Base-by-base conservation (phyloP, 805 yeast genomes). In the Saccharomycopsis fermentans region DNA sequence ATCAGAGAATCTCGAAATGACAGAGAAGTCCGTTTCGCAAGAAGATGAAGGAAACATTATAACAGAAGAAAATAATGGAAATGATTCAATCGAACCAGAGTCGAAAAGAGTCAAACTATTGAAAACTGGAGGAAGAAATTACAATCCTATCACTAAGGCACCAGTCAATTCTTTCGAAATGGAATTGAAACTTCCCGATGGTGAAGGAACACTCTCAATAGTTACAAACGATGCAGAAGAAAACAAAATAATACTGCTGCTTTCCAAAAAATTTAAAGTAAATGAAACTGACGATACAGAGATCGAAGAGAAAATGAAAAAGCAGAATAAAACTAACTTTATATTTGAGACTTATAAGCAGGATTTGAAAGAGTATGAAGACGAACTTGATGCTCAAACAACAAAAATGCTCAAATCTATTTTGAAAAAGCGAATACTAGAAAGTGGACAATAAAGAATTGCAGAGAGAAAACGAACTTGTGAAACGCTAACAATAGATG, bases 111-210 rank as follows among this genome's bases (percentile, higher is more conserved):
- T 11, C n/a, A 43, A 43, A 9, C 24, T 21, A 9, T 21, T 43
- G 14, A 24, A 43, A 26, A 52, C 37, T 9, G 55, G 50, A 19
- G 52, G 55, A 16, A 48, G 58, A 50, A 55, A 55, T 34, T 35
- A 48, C 26, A 40, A 55, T 50, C 36, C 36, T 12, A 26, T 11
- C 35, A 55, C 53, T 5, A 50, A 36, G 16, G 27, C 52, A 2
- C 58, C 58, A 4, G 34, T 35, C 6, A 55, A 32, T 24, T 54
- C 58, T 29, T 55, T 55, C 19, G 48, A 35, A 34, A 21, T 50
- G 29, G 48, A 35, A 34, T 14, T 50, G 29, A 34, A 51, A 35
- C 29, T 43, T 3, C 50, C 50, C 12, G 24, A 43, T 21, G 26
- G 24, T 21, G 50, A 43, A 24, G 50, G 50, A 4, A 16, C 24